Evolutionary conservation across 2,329 filamentous ascomycete genomes (phyloP).

Genomic region (Dothistroma septosporum): DNA sequence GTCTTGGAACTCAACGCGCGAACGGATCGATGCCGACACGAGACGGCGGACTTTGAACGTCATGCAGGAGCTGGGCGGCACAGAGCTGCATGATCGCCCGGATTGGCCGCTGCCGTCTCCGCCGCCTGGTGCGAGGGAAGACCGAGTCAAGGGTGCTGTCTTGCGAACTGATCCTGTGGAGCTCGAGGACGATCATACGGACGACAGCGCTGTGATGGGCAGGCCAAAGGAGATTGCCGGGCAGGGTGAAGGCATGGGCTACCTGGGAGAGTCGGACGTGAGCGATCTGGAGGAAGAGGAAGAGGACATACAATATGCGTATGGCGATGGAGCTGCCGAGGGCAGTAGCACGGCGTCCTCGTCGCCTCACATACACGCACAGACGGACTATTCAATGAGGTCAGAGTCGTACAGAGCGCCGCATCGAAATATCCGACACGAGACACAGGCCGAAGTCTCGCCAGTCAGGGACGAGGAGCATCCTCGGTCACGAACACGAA

Average conservation of each 20-base stretch:
- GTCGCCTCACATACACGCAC: not conserved
- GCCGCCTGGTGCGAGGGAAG: not conserved
- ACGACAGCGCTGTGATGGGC: constrained; percentile 22
- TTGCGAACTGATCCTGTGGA: constrained; percentile 12
- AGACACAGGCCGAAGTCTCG: constrained; percentile 18
- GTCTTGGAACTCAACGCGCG: constrained; percentile 28
- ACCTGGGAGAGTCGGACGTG: constrained; percentile 19
- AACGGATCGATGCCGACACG: constrained; percentile 29
- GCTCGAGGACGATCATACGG: constrained; percentile 19
- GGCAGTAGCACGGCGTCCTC: constrained; percentile 1
- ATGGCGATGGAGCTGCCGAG: not conserved
- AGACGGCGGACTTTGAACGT: constrained; percentile 24
- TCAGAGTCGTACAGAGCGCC: constrained; percentile 7
- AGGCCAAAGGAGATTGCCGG: constrained; percentile 21
- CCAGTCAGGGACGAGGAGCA: constrained; percentile 15
- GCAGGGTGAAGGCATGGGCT: constrained; percentile 17
- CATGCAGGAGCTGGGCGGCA: constrained; percentile 31
- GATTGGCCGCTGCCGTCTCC: constrained; percentile 28
- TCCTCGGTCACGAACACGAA: not conserved
- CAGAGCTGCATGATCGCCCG: constrained; percentile 26
- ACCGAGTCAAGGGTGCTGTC: constrained; percentile 5
- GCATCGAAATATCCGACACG: constrained; percentile 4
- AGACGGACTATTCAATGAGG: not conserved
- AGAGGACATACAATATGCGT: constrained; percentile 11
- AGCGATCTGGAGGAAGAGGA: constrained; percentile 26